Evolutionary conservation across 2,329 filamentous ascomycete genomes (phyloP).

Genomic region (Diaporthe humulicola): DNA sequence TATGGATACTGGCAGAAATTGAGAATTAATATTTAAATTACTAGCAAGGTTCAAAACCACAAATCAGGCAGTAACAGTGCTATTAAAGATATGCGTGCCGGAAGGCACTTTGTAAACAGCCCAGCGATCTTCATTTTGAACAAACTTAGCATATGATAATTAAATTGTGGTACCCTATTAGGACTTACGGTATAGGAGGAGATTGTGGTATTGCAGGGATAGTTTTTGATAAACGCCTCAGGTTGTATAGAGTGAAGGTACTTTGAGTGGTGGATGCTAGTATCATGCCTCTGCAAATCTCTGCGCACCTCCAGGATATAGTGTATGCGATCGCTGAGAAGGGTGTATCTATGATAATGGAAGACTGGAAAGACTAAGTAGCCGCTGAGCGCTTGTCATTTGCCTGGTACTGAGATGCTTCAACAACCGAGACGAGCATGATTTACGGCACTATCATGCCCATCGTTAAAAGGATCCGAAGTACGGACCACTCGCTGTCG

Average conservation of each 20-base stretch:
- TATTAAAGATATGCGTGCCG: neutral
- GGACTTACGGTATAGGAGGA: constrained; percentile 60
- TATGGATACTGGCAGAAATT: neutral
- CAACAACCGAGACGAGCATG: too few relatives aligned
- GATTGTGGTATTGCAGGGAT: constrained; percentile 50
- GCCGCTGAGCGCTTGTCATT: too few relatives aligned
- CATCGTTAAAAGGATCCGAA: neutral
- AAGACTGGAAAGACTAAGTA: constrained; percentile 26
- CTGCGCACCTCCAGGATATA: constrained; percentile 61
- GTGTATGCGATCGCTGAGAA: constrained; percentile 67
- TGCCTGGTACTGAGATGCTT: too few relatives aligned
- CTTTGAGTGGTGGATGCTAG: constrained; percentile 62
- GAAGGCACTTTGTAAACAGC: neutral
- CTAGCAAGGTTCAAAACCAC: neutral
- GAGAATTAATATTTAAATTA: neutral
- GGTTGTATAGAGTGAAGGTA: constrained; percentile 60
- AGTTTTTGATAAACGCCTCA: constrained; percentile 57
- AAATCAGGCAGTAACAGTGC: neutral
- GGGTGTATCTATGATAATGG: constrained; percentile 46
- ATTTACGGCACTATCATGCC: too few relatives aligned
- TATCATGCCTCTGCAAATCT: constrained; percentile 61
- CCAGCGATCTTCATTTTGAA: neutral
- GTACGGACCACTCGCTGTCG: neutral
- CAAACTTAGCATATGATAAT: neutral
- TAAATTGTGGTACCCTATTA: constrained; percentile 51